phyloP scores from a whole-genome alignment of 805 yeast genomes.

The Hanseniaspora singularis region DNA sequence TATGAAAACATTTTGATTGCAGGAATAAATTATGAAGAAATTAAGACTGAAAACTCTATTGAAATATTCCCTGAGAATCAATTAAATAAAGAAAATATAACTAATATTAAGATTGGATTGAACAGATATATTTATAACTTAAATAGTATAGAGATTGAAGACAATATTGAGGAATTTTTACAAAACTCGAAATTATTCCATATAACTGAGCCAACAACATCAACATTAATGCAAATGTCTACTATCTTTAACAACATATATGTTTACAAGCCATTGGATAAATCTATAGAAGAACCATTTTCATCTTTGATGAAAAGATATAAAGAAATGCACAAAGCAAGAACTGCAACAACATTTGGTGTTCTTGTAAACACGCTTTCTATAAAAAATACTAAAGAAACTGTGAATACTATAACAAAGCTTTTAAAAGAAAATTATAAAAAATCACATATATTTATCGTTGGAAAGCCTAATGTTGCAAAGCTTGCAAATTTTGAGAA shows the following conservation, averaged over 20 bases:
- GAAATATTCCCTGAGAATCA: conserved; percentile 1
- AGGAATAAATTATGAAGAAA: conserved; percentile 31
- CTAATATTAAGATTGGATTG: neutral
- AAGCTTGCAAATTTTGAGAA: conserved; percentile 90
- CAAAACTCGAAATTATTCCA: conserved; percentile 53
- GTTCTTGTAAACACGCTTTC: conserved; percentile 83
- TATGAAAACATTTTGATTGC: conserved; percentile 23
- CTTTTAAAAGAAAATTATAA: conserved; percentile 67
- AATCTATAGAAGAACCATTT: conserved; percentile 60
- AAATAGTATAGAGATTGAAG: conserved; percentile 1
- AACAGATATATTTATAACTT: conserved; percentile 12
- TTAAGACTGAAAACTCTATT: conserved; percentile 25
- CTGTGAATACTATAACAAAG: conserved; percentile 48
- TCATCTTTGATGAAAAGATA: conserved; percentile 78
- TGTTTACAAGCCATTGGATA: conserved; percentile 28
- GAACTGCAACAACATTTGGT: conserved; percentile 87
- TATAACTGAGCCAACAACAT: conserved; percentile 61
- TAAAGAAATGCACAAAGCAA: conserved; percentile 72
- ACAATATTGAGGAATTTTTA: conserved; percentile 21
- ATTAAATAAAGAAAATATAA: conserved; percentile 2
- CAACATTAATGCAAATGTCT: conserved; percentile 61
- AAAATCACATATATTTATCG: conserved; percentile 87
- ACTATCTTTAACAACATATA: conserved; percentile 56
- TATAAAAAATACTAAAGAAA: conserved; percentile 53
- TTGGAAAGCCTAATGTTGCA: conserved; percentile 96